These are phyloP conservation scores for Beauveria caledonica DNA, from an alignment of 2,329 filamentous ascomycete genomes.

Conservation along the genomic window DNA sequence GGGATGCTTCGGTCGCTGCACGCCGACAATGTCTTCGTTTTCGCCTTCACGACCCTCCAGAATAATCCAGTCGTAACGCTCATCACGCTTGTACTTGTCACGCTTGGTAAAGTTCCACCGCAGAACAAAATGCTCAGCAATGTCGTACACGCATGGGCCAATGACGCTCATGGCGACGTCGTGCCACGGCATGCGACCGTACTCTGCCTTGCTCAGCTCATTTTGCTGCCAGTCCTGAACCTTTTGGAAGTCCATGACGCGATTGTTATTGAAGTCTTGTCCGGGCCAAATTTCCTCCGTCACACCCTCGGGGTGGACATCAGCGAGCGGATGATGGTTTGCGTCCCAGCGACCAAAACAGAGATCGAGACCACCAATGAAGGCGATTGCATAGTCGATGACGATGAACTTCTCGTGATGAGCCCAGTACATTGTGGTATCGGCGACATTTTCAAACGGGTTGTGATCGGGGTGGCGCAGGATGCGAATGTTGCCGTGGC, in stretches of 20 bases:
- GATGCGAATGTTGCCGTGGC: conserved; percentile 79
- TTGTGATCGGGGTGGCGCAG: conserved; percentile 95
- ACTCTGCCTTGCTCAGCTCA: conserved; percentile 83
- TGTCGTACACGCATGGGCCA: conserved; percentile 84
- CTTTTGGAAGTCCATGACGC: conserved; percentile 89
- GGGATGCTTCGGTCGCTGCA: conserved; percentile 82
- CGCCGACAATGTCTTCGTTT: conserved; percentile 77
- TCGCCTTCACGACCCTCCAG: conserved; percentile 68
- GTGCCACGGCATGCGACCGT: conserved; percentile 96
- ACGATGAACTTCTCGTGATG: conserved; percentile 98
- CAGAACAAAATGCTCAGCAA: conserved; percentile 89
- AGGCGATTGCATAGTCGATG: conserved; percentile 82
- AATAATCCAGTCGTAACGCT: conserved; percentile 75
- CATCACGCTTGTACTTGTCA: conserved; percentile 92
- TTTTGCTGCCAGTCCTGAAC: conserved; percentile 91
- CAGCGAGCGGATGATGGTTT: conserved; percentile 75
- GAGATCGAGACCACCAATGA: conserved; percentile 88
- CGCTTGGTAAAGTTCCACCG: conserved; percentile 96
- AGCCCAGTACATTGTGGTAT: conserved; percentile 97
- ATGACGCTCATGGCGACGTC: conserved; percentile 90
- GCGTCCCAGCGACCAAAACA: conserved; percentile 95
- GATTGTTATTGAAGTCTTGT: conserved; percentile 97
- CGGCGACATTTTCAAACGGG: conserved; percentile 82
- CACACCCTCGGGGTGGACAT: conserved; percentile 79
- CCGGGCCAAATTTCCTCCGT: conserved; percentile 83